Conservation (phyloP, 208 protist genomes). For the Endotrypanum monterogeii region DNA sequence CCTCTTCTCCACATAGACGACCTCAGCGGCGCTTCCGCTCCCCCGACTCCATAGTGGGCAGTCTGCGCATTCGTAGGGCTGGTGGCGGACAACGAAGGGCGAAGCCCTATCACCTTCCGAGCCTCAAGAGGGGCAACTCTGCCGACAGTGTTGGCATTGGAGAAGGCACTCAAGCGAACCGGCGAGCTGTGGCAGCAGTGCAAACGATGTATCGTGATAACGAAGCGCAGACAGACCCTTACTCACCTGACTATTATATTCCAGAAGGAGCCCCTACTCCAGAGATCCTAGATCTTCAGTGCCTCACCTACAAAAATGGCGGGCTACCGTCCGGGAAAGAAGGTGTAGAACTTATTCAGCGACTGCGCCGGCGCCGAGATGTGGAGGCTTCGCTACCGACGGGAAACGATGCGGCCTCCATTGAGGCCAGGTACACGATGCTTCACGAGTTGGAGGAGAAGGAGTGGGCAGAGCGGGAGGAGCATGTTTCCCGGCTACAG, state of each 20-base stretch:
- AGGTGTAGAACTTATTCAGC: slow-evolving; percentile 89
- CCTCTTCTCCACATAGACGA: slow-evolving; percentile 9
- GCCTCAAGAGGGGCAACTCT: slow-evolving; percentile 8
- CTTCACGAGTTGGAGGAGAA: slow-evolving; percentile 84
- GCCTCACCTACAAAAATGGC: slow-evolving; percentile 60
- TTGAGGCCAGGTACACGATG: slow-evolving; percentile 44
- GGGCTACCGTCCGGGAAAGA: slow-evolving; percentile 80
- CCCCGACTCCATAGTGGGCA: neutral
- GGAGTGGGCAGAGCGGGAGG: slow-evolving; percentile 88
- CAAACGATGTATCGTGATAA: slow-evolving; percentile 87
- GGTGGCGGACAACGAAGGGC: slow-evolving; percentile 4
- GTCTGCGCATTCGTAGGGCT: neutral
- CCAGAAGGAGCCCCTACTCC: slow-evolving; percentile 61
- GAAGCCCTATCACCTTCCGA: slow-evolving; percentile 44
- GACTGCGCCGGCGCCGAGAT: slow-evolving; percentile 79
- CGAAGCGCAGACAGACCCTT: slow-evolving; percentile 90
- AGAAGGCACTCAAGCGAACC: neutral
- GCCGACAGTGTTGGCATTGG: neutral
- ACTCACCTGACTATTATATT: slow-evolving; percentile 88
- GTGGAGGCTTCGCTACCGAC: slow-evolving; percentile 63
- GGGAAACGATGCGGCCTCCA: slow-evolving; percentile 51
- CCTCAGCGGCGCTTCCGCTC: slow-evolving; percentile 1
- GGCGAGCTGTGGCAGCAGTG: slow-evolving; percentile 18
- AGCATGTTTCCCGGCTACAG: slow-evolving; percentile 73
- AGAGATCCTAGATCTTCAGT: slow-evolving; percentile 70